Conservation (phyloP, 2,329 filamentous ascomycete genomes). For the Delphinella strobiligena region DNA sequence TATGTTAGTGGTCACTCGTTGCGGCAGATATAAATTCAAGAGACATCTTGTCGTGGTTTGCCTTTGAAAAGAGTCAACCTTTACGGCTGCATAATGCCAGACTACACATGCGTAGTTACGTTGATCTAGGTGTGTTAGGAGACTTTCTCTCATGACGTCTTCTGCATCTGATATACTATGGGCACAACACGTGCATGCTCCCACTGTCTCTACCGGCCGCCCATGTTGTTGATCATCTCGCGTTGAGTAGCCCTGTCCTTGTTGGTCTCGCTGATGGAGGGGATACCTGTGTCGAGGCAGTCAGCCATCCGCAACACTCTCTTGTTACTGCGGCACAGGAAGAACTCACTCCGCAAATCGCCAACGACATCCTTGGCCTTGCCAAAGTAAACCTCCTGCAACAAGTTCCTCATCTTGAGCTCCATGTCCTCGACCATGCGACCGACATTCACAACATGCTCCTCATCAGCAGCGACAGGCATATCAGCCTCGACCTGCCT, state of each 20-base stretch:
- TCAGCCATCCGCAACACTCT: constrained; percentile 6
- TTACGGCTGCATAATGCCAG: too few relatives aligned
- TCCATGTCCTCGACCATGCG: constrained; percentile 98
- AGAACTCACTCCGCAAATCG: constrained; percentile 66
- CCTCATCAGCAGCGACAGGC: constrained; percentile 43
- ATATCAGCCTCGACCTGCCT: constrained; percentile 89
- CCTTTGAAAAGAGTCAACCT: too few relatives aligned
- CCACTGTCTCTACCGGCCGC: constrained; percentile 3
- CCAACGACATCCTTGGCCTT: constrained; percentile 98
- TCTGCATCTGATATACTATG: too few relatives aligned
- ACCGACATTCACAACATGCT: constrained; percentile 88
- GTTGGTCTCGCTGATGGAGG: constrained; percentile 71
- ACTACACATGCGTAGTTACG: too few relatives aligned
- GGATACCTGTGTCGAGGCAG: constrained; percentile 40
- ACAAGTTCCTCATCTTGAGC: constrained; percentile 93
- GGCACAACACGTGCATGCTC: background rate
- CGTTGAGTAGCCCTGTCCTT: constrained; percentile 73
- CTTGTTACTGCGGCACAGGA: background rate
- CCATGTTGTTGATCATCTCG: constrained; percentile 63
- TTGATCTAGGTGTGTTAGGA: too few relatives aligned
- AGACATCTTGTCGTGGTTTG: too few relatives aligned
- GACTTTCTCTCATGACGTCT: background rate
- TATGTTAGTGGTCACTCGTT: too few relatives aligned
- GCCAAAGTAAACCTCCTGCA: constrained; percentile 98
- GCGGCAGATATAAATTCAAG: too few relatives aligned